phyloP scores from a whole-genome alignment of 352 stramenopile species.

The Phytophthora podocarpi region DNA sequence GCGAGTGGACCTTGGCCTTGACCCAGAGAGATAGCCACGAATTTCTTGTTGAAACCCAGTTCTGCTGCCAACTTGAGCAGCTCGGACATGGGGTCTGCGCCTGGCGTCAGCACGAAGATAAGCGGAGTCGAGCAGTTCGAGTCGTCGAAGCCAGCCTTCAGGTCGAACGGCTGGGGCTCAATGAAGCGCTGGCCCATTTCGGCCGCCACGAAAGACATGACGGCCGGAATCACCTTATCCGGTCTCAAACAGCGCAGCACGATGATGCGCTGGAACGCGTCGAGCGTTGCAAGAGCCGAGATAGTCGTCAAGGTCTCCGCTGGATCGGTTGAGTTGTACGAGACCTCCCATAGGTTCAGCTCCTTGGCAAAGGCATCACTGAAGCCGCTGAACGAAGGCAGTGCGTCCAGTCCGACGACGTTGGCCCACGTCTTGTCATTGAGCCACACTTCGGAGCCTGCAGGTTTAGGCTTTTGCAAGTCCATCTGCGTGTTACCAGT shows the following conservation, averaged over 20 bases:
- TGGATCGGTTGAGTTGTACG: slow-evolving; percentile 90
- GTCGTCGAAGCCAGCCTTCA: slow-evolving; percentile 92
- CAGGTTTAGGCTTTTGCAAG: slow-evolving; percentile 74
- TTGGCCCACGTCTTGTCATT: slow-evolving; percentile 92
- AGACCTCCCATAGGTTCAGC: slow-evolving; percentile 60
- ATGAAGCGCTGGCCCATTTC: slow-evolving; percentile 93
- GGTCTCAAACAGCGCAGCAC: slow-evolving; percentile 91
- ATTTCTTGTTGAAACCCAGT: slow-evolving; percentile 92
- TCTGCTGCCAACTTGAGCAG: slow-evolving; percentile 92
- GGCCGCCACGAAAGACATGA: slow-evolving; percentile 91
- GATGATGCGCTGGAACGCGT: slow-evolving; percentile 91
- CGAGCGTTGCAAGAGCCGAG: slow-evolving; percentile 58
- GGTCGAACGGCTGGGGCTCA: slow-evolving; percentile 93
- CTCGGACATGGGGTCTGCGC: slow-evolving; percentile 95
- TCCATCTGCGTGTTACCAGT: slow-evolving; percentile 94
- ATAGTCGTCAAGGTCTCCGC: slow-evolving; percentile 67
- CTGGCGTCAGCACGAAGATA: slow-evolving; percentile 95
- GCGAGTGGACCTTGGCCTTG: slow-evolving; percentile 94
- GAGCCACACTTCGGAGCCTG: slow-evolving; percentile 67
- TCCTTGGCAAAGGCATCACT: slow-evolving; percentile 60
- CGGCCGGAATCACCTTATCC: slow-evolving; percentile 92
- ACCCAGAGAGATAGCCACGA: slow-evolving; percentile 93
- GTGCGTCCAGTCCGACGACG: slow-evolving; percentile 72
- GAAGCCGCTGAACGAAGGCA: slow-evolving; percentile 60
- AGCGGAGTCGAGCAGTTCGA: slow-evolving; percentile 94